phyloP scores from a whole-genome alignment of 2,329 filamentous ascomycete genomes.

The Fusarium lateritium region DNA sequence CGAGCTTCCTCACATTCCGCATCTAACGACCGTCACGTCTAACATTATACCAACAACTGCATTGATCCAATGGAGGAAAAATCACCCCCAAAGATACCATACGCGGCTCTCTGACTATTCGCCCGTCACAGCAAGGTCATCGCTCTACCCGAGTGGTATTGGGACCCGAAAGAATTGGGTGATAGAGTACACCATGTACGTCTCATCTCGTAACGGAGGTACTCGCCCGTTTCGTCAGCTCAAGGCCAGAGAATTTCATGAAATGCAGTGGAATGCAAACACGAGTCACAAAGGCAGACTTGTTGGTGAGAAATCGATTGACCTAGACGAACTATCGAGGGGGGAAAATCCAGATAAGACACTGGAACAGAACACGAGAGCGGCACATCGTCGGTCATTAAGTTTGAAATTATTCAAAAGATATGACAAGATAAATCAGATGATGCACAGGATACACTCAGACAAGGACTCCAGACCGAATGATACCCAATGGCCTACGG shows the following conservation, averaged over 20 bases:
- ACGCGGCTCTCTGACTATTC: slow-evolving; percentile 59
- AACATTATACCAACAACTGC: slow-evolving; percentile 58
- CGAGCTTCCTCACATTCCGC: slow-evolving; percentile 63
- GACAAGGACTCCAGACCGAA: slow-evolving; percentile 9
- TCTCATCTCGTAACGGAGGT: slow-evolving; percentile 56
- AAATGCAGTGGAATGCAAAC: slow-evolving; percentile 58
- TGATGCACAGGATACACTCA: slow-evolving; percentile 25
- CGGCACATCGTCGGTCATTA: slow-evolving; percentile 5
- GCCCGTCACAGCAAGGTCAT: slow-evolving; percentile 26
- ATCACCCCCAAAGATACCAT: slow-evolving; percentile 56
- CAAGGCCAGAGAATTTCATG: slow-evolving; percentile 58
- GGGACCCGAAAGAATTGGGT: slow-evolving; percentile 59
- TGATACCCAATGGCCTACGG: background rate
- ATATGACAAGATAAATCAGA: slow-evolving; percentile 14
- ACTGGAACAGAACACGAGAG: background rate
- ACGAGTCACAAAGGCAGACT: slow-evolving; percentile 51
- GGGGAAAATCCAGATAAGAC: slow-evolving; percentile 2
- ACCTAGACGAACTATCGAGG: slow-evolving; percentile 29
- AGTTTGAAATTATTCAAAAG: slow-evolving; percentile 10
- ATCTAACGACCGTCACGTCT: slow-evolving; percentile 62
- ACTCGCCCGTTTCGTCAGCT: slow-evolving; percentile 57
- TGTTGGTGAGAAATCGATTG: slow-evolving; percentile 52
- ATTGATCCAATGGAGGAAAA: slow-evolving; percentile 56
- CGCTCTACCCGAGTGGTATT: slow-evolving; percentile 46
- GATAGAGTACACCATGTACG: slow-evolving; percentile 61